phyloP scores from a whole-genome alignment of 163 green algal species.

The Picocystis sp. region DNA sequence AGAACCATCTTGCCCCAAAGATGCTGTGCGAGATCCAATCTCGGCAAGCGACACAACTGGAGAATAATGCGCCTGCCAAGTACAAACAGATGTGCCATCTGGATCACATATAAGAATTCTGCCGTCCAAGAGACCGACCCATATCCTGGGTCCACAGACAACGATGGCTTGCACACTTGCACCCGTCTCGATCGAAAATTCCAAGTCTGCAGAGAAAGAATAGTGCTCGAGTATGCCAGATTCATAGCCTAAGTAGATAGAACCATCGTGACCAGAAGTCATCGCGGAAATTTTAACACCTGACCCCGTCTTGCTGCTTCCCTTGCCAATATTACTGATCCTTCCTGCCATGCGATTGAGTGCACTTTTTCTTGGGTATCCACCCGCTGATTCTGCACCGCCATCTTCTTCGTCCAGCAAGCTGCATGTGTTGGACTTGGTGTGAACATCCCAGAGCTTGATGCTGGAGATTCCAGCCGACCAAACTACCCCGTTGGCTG shows the following conservation, averaged over 20 bases:
- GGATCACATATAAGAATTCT: conserved; percentile 19
- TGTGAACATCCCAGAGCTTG: conserved; percentile 42
- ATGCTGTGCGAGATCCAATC: conserved; percentile 26
- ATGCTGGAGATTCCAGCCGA: conserved; percentile 29
- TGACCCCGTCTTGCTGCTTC: too few relatives aligned
- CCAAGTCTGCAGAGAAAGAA: neutral
- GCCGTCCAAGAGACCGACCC: conserved; percentile 33
- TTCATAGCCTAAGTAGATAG: conserved; percentile 16
- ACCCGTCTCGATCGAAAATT: too few relatives aligned
- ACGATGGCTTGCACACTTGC: neutral
- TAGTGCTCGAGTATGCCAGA: conserved; percentile 36
- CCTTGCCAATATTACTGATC: too few relatives aligned
- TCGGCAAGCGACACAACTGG: conserved; percentile 25
- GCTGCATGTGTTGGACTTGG: too few relatives aligned
- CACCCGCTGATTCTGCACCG: too few relatives aligned
- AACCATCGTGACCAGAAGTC: too few relatives aligned
- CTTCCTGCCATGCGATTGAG: too few relatives aligned
- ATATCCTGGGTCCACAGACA: conserved; percentile 25
- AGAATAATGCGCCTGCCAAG: conserved; percentile 28
- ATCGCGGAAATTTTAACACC: too few relatives aligned
- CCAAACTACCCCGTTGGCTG: conserved; percentile 46
- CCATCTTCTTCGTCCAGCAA: too few relatives aligned
- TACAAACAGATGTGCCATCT: neutral
- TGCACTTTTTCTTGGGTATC: too few relatives aligned
- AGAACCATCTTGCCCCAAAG: conserved; percentile 32